A percentile compares a stretch with the other conserved stretches of the same genome.
These are phyloP conservation scores for Citrus sinensis DNA, from an alignment of 345 rosid species.

Conservation along the genomic window DVS_A1.0 CM039163.1:40195501-40196000, in stretches of 20 bases:
- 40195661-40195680: background rate
- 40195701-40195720: background rate
- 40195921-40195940: too few relatives aligned
- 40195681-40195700: background rate
- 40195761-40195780: slow-evolving; percentile 41
- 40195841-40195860: background rate
- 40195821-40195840: slow-evolving; percentile 51
- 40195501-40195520: background rate
- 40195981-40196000: too few relatives aligned
- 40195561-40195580: too few relatives aligned
- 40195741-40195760: slow-evolving; percentile 8
- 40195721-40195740: background rate
- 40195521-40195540: background rate
- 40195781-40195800: slow-evolving; percentile 72
- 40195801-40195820: slow-evolving; percentile 53
- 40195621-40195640: background rate
- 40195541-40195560: too few relatives aligned
- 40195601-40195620: background rate
- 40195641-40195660: background rate
- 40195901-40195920: background rate
- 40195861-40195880: background rate
- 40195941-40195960: too few relatives aligned
- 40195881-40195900: background rate
- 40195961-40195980: too few relatives aligned
- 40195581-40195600: too few relatives aligned